Base-by-base conservation (phyloP, 768 basidiomycete species). In the Lactarius indigo region DNA sequence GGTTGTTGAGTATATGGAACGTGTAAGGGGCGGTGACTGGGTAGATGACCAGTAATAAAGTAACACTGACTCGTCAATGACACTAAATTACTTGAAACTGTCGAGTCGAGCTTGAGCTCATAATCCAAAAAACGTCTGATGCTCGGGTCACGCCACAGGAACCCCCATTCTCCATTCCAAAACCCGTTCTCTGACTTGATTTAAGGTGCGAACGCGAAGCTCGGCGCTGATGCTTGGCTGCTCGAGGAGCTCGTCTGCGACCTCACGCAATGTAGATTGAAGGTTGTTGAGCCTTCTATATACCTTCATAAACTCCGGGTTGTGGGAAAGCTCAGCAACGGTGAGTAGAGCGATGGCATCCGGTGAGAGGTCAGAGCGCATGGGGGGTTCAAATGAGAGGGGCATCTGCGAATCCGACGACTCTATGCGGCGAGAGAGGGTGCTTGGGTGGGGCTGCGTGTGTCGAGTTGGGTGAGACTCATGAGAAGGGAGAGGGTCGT, bases 11-110 rank as follows among this genome's bases (percentile, higher is more conserved):
- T 68, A 68, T 26, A 55, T 68, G 35, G 68, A 61, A 6, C 59
- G 68, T 33, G 68, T 68, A 5, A 42, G 64, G n/a, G 68, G 64
- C 7, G 68, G 66, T n/a, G 66, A 68, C 30, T 68, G 68, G 68
- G 65, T 67, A 10, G 68, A 68, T 10, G 64, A 68, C 30, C 60
- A 68, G 44, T 67, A 31, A 52, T 6, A 13, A 52, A 52, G 50
- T 52, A 52, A 52, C 12, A 28, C 50, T 26, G 50, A 26, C 23
- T 52, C 23, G 13, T 50, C 47, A 5, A 50, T 52, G 42, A 10
- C 3, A 44, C 10, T 44, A 52, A 52, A 52, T 26, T 52, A 52
- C 12, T 28, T 26, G 37, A 26, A 23, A 50, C 12, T 23, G 44
- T 23, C 23, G 23, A n/a, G 47, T 50, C 13, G 47, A 26, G 23